phyloP scores from a whole-genome alignment of 1,284 basidiomycete species.

The Vanrija sp. region DNA sequence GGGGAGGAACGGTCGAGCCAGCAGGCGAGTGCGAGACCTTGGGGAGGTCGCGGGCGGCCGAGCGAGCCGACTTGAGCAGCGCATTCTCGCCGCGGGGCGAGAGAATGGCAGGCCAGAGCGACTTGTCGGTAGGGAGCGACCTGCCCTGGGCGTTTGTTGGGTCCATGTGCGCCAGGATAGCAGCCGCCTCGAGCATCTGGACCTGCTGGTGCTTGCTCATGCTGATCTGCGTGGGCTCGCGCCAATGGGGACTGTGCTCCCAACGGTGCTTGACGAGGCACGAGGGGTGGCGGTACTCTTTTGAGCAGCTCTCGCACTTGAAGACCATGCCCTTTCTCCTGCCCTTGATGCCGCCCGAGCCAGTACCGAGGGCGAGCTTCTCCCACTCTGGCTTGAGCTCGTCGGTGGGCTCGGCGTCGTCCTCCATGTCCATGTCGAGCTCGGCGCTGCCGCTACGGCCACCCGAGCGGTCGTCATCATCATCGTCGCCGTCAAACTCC shows the following conservation, averaged over 20 bases:
- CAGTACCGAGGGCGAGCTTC: conserved; percentile 44
- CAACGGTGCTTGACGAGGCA: conserved; percentile 95
- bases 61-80: conserved; percentile 23
- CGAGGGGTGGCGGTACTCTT: conserved; percentile 91
- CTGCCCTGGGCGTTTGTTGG: conserved; percentile 57
- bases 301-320: conserved; percentile 86
- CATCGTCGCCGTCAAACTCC: conserved; percentile 30
- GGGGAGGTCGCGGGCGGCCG: conserved; percentile 37
- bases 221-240: conserved; percentile 87
- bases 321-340: conserved; percentile 75
- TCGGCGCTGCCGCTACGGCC: conserved; percentile 22
- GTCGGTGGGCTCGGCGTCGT: conserved; percentile 8
- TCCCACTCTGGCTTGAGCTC: conserved; percentile 19
- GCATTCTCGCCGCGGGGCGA: conserved; percentile 47
- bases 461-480: conserved; percentile 15
- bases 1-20: conserved; percentile 28
- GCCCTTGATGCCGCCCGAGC: conserved; percentile 50
- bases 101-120: conserved; percentile 59
- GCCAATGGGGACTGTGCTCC: conserved; percentile 98
- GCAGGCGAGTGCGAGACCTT: conserved; percentile 36
- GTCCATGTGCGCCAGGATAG: conserved; percentile 82
- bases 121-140: conserved; percentile 87
- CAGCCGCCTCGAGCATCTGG: conserved; percentile 92
- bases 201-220: conserved; percentile 98
- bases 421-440: conserved; percentile 39